Evolutionary conservation across 305 asterid species (phyloP).

Genomic region (Plantago coronopus): DNA sequence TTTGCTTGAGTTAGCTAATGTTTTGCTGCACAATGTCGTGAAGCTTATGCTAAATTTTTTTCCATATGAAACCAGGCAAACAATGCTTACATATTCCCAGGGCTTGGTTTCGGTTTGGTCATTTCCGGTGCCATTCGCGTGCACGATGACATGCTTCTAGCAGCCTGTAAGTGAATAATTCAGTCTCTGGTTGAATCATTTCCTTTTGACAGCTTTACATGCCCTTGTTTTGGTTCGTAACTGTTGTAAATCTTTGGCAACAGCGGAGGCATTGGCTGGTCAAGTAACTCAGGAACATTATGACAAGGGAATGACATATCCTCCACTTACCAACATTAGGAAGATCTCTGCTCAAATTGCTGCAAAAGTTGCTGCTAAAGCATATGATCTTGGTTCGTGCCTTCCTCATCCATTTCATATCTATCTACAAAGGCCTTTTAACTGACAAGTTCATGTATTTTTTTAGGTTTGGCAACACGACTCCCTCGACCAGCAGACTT

Average conservation of each 20-base stretch:
- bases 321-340: constrained; percentile 70
- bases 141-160: constrained; percentile 86
- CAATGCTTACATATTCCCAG: constrained; percentile 87
- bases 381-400: constrained; percentile 73
- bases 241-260: constrained; percentile 16
- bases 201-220: too few species aligned
- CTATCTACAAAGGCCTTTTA: neutral
- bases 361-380: constrained; percentile 87
- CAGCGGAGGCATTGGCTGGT: constrained; percentile 91
- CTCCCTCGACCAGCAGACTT: constrained; percentile 79
- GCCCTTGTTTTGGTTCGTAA: constrained; percentile 10
- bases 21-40: neutral
- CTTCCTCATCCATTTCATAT: constrained; percentile 4
- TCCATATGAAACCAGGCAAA: constrained; percentile 53
- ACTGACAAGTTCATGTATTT: constrained; percentile 4
- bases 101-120: constrained; percentile 82
- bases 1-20: constrained; percentile 6
- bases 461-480: constrained; percentile 66
- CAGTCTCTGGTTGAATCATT: too few species aligned
- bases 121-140: constrained; percentile 83
- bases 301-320: constrained; percentile 80
- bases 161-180: constrained; percentile 60
- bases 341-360: constrained; percentile 85
- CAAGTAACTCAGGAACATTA: constrained; percentile 78
- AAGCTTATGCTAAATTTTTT: neutral